These are phyloP conservation scores for Strobilomyces dryophilus DNA, from an alignment of 768 basidiomycete genomes.

Conservation along the genomic window DNA sequence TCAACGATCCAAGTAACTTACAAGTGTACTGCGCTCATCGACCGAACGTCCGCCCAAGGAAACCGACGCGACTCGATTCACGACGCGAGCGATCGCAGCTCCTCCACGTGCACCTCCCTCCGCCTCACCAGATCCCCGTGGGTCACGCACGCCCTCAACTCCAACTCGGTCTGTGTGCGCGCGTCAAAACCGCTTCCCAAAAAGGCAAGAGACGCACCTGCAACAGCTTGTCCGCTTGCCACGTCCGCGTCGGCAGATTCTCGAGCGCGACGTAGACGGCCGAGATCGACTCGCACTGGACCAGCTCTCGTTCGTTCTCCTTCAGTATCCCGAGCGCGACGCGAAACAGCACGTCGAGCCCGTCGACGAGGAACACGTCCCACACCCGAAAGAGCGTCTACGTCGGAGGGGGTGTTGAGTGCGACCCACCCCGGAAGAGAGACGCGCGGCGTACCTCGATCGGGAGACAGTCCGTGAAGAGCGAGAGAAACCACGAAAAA, in stretches of 20 bases:
- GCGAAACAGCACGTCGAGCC: constrained; percentile 88
- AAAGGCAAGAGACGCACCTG: constrained; percentile 50
- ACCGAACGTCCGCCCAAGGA: too few relatives aligned
- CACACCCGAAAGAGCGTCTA: constrained; percentile 94
- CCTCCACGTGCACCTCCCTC: constrained; percentile 48
- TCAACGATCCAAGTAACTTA: too few relatives aligned
- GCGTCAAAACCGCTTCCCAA: neutral
- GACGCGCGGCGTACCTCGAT: constrained; percentile 63
- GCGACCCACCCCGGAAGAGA: neutral
- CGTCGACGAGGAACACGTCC: constrained; percentile 94
- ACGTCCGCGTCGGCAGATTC: constrained; percentile 87
- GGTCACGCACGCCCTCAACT: constrained; percentile 37
- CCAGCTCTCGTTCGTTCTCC: constrained; percentile 76
- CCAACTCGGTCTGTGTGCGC: constrained; percentile 46
- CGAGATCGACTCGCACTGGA: constrained; percentile 79
- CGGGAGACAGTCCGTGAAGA: constrained; percentile 95
- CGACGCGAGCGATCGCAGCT: constrained; percentile 36
- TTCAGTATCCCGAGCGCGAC: constrained; percentile 84
- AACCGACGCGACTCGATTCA: too few relatives aligned
- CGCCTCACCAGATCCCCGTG: constrained; percentile 23
- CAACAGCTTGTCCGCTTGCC: constrained; percentile 87
- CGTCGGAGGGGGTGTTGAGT: neutral
- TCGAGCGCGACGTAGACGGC: constrained; percentile 88
- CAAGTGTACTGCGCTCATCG: too few relatives aligned
- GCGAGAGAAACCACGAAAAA: constrained; percentile 96